Evolutionary conservation across 345 rosid species (phyloP).

Genomic region (Kandelia obovata): DNA sequence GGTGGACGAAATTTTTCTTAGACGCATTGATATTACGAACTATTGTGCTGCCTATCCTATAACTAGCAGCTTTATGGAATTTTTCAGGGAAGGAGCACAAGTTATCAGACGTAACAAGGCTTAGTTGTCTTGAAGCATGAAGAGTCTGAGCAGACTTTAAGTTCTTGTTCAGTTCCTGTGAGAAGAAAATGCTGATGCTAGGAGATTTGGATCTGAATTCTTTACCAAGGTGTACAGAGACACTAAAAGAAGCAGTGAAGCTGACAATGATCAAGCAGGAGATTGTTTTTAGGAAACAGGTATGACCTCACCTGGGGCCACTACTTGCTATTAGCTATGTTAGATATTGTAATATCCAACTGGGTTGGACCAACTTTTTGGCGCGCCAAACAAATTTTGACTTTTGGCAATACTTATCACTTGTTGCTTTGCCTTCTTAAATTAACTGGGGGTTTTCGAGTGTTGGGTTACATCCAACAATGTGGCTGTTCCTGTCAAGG

Average conservation of each 20-base stretch:
- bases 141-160: constrained; percentile 18
- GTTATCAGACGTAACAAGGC: background rate
- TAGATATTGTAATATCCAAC: background rate
- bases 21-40: no score
- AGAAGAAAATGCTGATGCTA: constrained; percentile 28
- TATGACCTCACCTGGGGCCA: constrained; percentile 12
- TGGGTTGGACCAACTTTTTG: background rate
- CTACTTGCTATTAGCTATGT: background rate
- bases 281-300: constrained; percentile 41
- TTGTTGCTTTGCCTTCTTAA: constrained; percentile 6
- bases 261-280: constrained; percentile 47
- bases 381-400: background rate
- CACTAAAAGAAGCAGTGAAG: constrained; percentile 30
- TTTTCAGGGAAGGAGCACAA: constrained; percentile 2
- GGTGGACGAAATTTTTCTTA: background rate
- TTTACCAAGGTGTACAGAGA: constrained; percentile 13
- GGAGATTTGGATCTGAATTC: constrained; percentile 36
- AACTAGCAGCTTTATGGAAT: constrained; percentile 9
- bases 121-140: constrained; percentile 2
- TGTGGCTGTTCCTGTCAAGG: constrained; percentile 1
- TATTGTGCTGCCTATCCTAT: constrained; percentile 1
- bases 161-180: constrained; percentile 8
- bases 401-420: background rate
- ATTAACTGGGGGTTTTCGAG: background rate
- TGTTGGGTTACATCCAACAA: background rate